Conservation (phyloP, 2,329 filamentous ascomycete species). For the Paraphoma sp. region DNA sequence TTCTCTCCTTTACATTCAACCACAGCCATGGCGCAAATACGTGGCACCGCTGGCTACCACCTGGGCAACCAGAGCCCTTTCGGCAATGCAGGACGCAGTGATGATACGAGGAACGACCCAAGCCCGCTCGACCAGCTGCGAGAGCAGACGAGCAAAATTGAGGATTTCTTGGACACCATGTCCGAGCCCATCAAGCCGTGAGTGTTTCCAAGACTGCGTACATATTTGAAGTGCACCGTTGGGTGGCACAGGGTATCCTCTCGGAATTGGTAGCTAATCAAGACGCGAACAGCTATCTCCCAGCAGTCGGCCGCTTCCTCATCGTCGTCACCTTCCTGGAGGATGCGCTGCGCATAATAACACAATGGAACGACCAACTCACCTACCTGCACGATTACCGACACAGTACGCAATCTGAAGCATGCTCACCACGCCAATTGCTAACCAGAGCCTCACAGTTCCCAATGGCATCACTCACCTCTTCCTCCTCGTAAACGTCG, state of each 20-base stretch:
- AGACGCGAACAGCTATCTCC: conserved; percentile 73
- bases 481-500: conserved; percentile 89
- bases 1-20: conserved; percentile 22
- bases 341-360: conserved; percentile 93
- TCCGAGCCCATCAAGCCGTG: conserved; percentile 96
- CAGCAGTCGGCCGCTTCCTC: conserved; percentile 93
- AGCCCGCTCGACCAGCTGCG: conserved; percentile 87
- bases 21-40: conserved; percentile 63
- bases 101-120: conserved; percentile 68
- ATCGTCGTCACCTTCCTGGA: conserved; percentile 99
- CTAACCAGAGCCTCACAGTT: conserved; percentile 63
- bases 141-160: conserved; percentile 97
- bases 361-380: conserved; percentile 96
- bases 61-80: conserved; percentile 78
- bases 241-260: conserved; percentile 1
- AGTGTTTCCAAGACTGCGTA: conserved; percentile 48
- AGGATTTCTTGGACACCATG: conserved; percentile 86
- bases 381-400: conserved; percentile 91
- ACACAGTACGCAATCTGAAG: conserved; percentile 68
- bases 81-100: conserved; percentile 64
- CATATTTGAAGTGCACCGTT: conserved; percentile 5
- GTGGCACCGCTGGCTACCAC: conserved; percentile 78
- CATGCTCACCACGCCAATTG: conserved; percentile 7
- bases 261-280: conserved; percentile 27
- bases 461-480: conserved; percentile 86